Evolutionary conservation across 306 rosid genomes (phyloP).

Genomic region (Casuarina cunninghamiana): DNA sequence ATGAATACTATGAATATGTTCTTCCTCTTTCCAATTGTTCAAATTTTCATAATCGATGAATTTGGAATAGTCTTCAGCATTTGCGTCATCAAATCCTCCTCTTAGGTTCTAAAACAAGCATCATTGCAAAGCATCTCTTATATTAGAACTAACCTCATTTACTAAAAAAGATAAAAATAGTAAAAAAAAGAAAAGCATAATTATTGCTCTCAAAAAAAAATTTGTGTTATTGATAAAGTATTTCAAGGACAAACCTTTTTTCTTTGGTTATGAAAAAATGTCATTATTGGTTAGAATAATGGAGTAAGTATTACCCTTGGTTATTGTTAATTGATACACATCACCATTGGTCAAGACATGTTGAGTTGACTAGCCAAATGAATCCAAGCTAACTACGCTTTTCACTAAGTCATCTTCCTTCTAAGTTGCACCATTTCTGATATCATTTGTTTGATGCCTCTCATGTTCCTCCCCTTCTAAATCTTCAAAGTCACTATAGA

Average conservation of each 20-base stretch:
- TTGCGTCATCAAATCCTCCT: conserved; percentile 1
- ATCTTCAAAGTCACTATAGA: conserved; percentile 86
- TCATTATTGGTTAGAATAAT: no score
- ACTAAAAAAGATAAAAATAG: no score
- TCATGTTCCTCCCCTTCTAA: conserved; percentile 65
- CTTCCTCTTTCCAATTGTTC: conserved; percentile 50
- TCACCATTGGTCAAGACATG: no score
- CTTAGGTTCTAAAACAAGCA: no score
- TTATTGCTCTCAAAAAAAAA: no score
- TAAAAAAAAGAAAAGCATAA: no score
- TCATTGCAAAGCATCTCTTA: no score
- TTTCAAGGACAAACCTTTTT: no score
- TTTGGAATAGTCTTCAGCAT: conserved; percentile 81
- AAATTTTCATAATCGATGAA: conserved; percentile 38
- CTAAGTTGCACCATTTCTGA: conserved; percentile 20
- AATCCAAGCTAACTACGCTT: no score
- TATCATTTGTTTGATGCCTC: conserved; percentile 30
- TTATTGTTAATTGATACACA: not conserved
- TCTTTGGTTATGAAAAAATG: no score
- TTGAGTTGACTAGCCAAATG: no score
- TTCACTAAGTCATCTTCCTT: conserved; percentile 46
- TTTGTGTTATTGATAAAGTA: no score
- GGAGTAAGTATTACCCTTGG: not conserved
- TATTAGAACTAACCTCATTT: not conserved
- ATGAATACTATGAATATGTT: conserved; percentile 38